These are phyloP conservation scores for Coprinellus micaceus DNA, from an alignment of 768 basidiomycete species.

Conservation along the genomic window DNA sequence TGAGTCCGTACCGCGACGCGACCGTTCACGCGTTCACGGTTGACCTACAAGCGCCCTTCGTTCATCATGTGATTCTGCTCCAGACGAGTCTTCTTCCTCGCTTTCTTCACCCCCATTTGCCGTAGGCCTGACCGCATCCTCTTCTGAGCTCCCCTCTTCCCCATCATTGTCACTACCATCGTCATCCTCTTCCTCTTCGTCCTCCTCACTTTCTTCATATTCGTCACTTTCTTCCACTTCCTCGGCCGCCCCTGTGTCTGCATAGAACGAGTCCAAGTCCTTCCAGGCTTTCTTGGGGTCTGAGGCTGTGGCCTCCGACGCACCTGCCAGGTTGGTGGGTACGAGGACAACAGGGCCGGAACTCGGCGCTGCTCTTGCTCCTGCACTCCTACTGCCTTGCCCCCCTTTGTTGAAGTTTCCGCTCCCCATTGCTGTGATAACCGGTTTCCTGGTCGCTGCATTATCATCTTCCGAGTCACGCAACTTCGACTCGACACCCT, in stretches of 20 bases:
- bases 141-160: conserved; percentile 12
- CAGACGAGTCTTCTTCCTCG: background rate
- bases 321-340: conserved; percentile 45
- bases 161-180: conserved; percentile 18
- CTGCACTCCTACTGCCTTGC: conserved; percentile 18
- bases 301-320: conserved; percentile 30
- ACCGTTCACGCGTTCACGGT: too few species aligned
- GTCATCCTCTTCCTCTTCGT: conserved; percentile 19
- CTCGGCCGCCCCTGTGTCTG: conserved; percentile 30
- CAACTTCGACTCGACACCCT: conserved; percentile 74
- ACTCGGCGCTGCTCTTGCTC: conserved; percentile 15
- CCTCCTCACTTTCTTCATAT: conserved; percentile 24
- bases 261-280: conserved; percentile 79
- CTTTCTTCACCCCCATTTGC: background rate
- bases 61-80: background rate
- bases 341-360: conserved; percentile 54
- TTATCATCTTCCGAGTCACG: conserved; percentile 65
- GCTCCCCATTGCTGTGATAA: conserved; percentile 31
- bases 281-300: conserved; percentile 44
- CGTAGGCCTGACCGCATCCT: too few species aligned
- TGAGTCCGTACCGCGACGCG: background rate
- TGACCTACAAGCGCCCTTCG: background rate
- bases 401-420: conserved; percentile 29
- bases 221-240: conserved; percentile 27
- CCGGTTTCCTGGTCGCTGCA: conserved; percentile 23